A percentile compares a stretch with the other conserved stretches of the same genome.
These are phyloP conservation scores for Starmerella sp. DNA, from an alignment of 805 yeast genomes.

Conservation along the genomic window DNA sequence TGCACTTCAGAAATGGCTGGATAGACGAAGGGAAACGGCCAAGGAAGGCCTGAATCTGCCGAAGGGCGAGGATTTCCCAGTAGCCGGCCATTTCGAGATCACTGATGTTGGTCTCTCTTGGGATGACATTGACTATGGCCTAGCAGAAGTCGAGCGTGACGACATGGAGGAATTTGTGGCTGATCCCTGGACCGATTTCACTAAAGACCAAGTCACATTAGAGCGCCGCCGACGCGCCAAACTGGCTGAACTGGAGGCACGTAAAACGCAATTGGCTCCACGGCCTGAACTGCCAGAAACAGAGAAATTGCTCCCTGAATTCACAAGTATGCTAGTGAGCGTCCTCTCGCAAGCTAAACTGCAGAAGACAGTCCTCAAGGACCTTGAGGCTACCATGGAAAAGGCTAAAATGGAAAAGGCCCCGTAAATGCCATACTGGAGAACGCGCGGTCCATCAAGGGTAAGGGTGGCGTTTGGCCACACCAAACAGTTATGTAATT, in stretches of 20 bases:
- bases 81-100: slow-evolving; percentile 37
- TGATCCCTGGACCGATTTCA: slow-evolving; percentile 25
- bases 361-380: slow-evolving; percentile 8
- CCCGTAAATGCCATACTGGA: too few species aligned
- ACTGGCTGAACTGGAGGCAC: slow-evolving; percentile 15
- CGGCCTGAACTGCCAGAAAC: slow-evolving; percentile 27
- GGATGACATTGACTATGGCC: slow-evolving; percentile 38
- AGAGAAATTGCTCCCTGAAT: slow-evolving; percentile 24
- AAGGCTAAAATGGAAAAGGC: too few species aligned
- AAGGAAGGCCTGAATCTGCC: slow-evolving; percentile 26
- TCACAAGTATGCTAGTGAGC: slow-evolving; percentile 8
- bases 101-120: slow-evolving; percentile 32
- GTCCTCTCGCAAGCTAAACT: slow-evolving; percentile 2
- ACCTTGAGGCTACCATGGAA: neutral
- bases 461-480: neutral
- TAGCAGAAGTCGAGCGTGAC: slow-evolving; percentile 39
- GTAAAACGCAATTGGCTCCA: slow-evolving; percentile 19
- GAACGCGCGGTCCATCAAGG: neutral
- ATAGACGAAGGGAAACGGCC: slow-evolving; percentile 21
- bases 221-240: slow-evolving; percentile 25
- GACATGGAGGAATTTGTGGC: slow-evolving; percentile 32
- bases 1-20: slow-evolving; percentile 29
- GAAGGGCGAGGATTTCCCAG: slow-evolving; percentile 25
- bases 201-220: slow-evolving; percentile 25
- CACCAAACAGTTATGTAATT: neutral